These are phyloP conservation scores for Picochlorum sp. DNA, from an alignment of 139 green algal species.

Conservation along the genomic window DNA sequence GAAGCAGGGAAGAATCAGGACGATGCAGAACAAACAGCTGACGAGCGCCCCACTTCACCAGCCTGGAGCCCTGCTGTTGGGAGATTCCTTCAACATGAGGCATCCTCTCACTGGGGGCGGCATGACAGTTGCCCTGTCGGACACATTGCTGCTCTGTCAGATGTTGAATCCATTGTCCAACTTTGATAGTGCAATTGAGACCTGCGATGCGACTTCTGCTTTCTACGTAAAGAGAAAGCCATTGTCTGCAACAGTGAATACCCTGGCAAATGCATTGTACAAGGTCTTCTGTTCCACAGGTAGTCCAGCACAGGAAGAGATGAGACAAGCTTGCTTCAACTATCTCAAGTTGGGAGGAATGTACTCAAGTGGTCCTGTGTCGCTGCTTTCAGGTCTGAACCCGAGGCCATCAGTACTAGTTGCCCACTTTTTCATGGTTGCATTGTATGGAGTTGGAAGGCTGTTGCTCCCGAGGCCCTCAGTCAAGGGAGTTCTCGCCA, in stretches of 20 bases:
- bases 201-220: conserved; percentile 50
- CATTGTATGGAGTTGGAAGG: conserved; percentile 78
- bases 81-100: conserved; percentile 98
- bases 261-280: conserved; percentile 94
- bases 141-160: conserved; percentile 72
- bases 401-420: conserved; percentile 81
- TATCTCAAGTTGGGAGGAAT: conserved; percentile 86
- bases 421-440: conserved; percentile 94
- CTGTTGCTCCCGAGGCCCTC: conserved; percentile 78
- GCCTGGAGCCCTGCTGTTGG: conserved; percentile 83
- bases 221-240: conserved; percentile 87
- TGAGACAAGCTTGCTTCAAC: conserved; percentile 95
- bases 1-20: conserved; percentile 49
- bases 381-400: conserved; percentile 83
- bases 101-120: conserved; percentile 85
- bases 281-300: conserved; percentile 79
- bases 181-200: conserved; percentile 63
- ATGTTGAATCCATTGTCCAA: conserved; percentile 64
- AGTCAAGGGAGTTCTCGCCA: conserved; percentile 45
- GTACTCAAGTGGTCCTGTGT: conserved; percentile 72
- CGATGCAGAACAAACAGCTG: conserved; percentile 71
- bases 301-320: conserved; percentile 81
- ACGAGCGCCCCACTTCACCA: conserved; percentile 61
- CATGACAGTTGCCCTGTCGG: conserved; percentile 87
- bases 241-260: conserved; percentile 96